A percentile compares a stretch with the other conserved stretches of the same genome.
Evolutionary conservation across 1,139 yeast genomes (phyloP).

Genomic region (Meyerozyma elateridarum): DNA sequence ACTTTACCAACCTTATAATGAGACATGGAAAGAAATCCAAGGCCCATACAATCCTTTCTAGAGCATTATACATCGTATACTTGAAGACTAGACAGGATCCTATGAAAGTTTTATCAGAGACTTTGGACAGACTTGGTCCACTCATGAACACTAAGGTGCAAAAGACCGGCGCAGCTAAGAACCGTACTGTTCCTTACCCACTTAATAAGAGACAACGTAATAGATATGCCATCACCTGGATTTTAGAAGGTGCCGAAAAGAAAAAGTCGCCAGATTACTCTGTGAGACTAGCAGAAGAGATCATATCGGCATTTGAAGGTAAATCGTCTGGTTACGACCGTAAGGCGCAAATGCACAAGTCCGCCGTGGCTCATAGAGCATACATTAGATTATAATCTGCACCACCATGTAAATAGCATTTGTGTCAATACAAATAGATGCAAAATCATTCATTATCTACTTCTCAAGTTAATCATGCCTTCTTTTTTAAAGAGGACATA

Average conservation of each 20-base stretch:
- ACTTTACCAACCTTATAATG: constrained; percentile 85
- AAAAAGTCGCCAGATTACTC: constrained; percentile 78
- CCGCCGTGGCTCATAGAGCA: constrained; percentile 80
- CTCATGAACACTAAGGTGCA: constrained; percentile 72
- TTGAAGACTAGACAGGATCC: constrained; percentile 73
- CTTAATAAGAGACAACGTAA: constrained; percentile 76
- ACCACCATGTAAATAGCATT: constrained; percentile 2
- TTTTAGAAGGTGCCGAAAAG: constrained; percentile 75
- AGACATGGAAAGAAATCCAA: constrained; percentile 82
- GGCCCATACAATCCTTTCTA: constrained; percentile 70
- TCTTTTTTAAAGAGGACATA: background rate
- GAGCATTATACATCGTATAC: constrained; percentile 78
- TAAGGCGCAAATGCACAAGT: constrained; percentile 76
- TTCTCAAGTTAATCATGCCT: background rate
- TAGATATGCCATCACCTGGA: constrained; percentile 87
- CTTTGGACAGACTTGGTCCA: constrained; percentile 83
- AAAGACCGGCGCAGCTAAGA: constrained; percentile 84
- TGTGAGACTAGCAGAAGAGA: constrained; percentile 88
- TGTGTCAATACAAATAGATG: constrained; percentile 2
- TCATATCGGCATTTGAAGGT: constrained; percentile 72
- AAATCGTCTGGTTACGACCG: constrained; percentile 81
- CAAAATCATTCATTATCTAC: background rate
- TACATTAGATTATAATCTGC: constrained; percentile 43
- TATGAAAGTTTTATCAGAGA: constrained; percentile 63
- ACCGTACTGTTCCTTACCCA: constrained; percentile 76